These are phyloP conservation scores for Leccinellum luteum DNA, from an alignment of 768 basidiomycete species.

Conservation along the genomic window DNA sequence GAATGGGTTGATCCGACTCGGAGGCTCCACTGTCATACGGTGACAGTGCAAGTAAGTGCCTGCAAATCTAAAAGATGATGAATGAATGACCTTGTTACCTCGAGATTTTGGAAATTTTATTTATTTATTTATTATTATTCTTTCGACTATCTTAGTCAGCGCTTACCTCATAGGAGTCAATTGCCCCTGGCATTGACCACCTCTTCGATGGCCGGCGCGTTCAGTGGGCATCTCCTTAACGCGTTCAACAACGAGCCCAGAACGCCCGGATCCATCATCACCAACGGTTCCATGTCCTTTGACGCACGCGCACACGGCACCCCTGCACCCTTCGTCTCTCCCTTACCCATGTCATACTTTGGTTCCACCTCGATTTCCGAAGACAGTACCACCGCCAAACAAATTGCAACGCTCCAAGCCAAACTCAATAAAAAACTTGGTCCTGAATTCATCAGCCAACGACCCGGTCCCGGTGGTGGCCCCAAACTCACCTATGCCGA, in stretches of 20 bases:
- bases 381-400: constrained; percentile 50
- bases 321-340: constrained; percentile 18
- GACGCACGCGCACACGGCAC: constrained; percentile 52
- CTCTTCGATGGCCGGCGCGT: constrained; percentile 52
- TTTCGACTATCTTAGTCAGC: too few relatives aligned
- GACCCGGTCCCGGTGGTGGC: constrained; percentile 85
- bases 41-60: not conserved
- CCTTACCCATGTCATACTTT: not conserved
- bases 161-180: not conserved
- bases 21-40: not conserved
- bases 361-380: constrained; percentile 40
- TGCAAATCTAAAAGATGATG: not conserved
- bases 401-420: constrained; percentile 70
- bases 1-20: too few relatives aligned
- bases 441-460: constrained; percentile 88
- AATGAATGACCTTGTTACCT: too few relatives aligned
- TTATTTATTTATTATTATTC: too few relatives aligned
- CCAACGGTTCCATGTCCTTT: constrained; percentile 60
- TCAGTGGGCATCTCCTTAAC: constrained; percentile 58
- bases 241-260: constrained; percentile 33
- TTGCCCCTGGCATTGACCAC: constrained; percentile 10
- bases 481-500: constrained; percentile 91
- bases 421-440: constrained; percentile 88
- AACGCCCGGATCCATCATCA: constrained; percentile 35
- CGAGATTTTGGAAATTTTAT: not conserved